Percentiles rank a stretch among this genome's conserved stretches.
Conservation (phyloP, 2,329 filamentous ascomycete species). For the Fusarium staphyleae region DNA sequence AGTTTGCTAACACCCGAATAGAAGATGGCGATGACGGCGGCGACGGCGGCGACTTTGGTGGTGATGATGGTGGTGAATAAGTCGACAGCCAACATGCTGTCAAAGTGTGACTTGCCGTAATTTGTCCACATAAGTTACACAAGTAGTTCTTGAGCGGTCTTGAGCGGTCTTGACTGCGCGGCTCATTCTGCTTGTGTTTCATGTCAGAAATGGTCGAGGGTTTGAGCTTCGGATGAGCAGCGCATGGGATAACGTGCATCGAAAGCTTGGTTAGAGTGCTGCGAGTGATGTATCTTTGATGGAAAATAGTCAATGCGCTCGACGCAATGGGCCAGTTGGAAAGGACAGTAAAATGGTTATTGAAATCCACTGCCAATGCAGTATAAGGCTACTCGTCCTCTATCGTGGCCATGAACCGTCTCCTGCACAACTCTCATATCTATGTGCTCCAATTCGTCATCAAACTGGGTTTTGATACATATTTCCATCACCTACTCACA, state of each 20-base stretch:
- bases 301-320: background rate
- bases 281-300: background rate
- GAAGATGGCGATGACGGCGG: slow-evolving; percentile 41
- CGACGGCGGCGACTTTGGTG: slow-evolving; percentile 36
- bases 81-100: background rate
- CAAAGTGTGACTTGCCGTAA: background rate
- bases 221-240: slow-evolving; percentile 7
- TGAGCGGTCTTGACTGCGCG: too few relatives aligned
- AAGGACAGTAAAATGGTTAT: background rate
- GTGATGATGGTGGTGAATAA: slow-evolving; percentile 38
- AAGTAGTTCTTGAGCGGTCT: too few relatives aligned
- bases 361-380: slow-evolving; percentile 3
- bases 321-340: background rate
- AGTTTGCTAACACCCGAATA: slow-evolving; percentile 35
- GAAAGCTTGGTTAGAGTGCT: background rate
- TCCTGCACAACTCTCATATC: background rate
- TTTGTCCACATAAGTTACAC: slow-evolving; percentile 12
- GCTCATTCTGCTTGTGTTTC: slow-evolving; percentile 6
- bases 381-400: slow-evolving; percentile 9
- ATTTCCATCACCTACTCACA: slow-evolving; percentile 45
- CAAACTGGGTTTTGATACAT: background rate
- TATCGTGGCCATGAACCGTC: background rate
- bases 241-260: background rate
- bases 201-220: slow-evolving; percentile 6
- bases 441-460: background rate